phyloP scores from a whole-genome alignment of 768 basidiomycete genomes.

The Neoboletus subvelutipes region DNA sequence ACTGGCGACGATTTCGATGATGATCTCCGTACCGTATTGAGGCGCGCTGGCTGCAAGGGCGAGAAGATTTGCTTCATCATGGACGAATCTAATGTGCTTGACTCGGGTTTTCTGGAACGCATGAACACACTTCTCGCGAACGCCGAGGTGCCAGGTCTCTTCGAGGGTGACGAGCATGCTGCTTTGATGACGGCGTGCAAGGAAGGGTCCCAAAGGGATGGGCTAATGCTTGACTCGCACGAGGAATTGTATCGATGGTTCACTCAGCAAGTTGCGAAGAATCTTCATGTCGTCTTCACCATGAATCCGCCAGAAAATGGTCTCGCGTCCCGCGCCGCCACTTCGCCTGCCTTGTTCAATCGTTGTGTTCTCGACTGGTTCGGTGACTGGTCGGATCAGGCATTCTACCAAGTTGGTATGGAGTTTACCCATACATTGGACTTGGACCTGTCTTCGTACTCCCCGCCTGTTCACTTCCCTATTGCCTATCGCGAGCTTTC shows the following conservation, averaged over 20 bases:
- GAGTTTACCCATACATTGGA: constrained; percentile 96
- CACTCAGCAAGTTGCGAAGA: constrained; percentile 96
- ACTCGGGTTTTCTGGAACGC: constrained; percentile 98
- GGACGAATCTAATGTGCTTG: constrained; percentile 99
- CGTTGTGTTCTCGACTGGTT: constrained; percentile 99
- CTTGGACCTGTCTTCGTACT: constrained; percentile 82
- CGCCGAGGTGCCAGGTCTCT: constrained; percentile 99
- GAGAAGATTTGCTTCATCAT: constrained; percentile 99
- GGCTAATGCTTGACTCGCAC: constrained; percentile 95
- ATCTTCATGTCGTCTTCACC: constrained; percentile 97
- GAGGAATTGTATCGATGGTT: constrained; percentile 99
- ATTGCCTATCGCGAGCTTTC: constrained; percentile 81
- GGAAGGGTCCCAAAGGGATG: constrained; percentile 98
- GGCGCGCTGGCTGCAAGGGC: constrained; percentile 95
- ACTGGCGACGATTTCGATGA: constrained; percentile 99
- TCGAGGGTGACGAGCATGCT: constrained; percentile 98
- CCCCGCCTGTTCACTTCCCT: constrained; percentile 81
- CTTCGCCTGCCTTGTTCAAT: constrained; percentile 97
- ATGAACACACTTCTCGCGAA: constrained; percentile 99
- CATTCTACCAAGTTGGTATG: constrained; percentile 96
- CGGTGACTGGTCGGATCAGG: constrained; percentile 98
- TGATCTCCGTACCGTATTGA: constrained; percentile 91
- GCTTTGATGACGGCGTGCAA: constrained; percentile 99
- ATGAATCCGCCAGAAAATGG: constrained; percentile 99
- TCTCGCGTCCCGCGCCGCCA: constrained; percentile 91